Percentiles rank a stretch among this genome's conserved stretches.
Conservation (phyloP, 495 filamentous ascomycete species). For the Xylaria scruposa region DNA sequence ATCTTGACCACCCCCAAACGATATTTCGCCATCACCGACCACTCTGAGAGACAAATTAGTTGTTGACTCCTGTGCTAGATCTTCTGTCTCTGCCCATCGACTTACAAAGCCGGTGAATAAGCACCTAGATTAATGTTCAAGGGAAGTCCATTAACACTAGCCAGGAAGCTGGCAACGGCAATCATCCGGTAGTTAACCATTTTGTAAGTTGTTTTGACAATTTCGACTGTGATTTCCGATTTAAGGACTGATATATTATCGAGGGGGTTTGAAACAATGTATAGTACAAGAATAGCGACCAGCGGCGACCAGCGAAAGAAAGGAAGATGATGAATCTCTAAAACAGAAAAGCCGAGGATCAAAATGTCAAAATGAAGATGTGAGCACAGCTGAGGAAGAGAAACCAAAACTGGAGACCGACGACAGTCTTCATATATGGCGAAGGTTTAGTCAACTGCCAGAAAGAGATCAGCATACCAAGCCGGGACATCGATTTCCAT, state of each 20-base stretch:
- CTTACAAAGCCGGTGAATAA: slow-evolving; percentile 62
- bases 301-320: slow-evolving; percentile 41
- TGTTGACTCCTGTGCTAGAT: background rate
- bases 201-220: slow-evolving; percentile 30
- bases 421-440: slow-evolving; percentile 43
- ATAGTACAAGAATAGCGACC: slow-evolving; percentile 47
- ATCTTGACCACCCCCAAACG: slow-evolving; percentile 60
- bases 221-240: background rate
- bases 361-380: slow-evolving; percentile 38
- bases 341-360: slow-evolving; percentile 32
- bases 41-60: slow-evolving; percentile 40
- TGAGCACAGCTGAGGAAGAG: slow-evolving; percentile 50
- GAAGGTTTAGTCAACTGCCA: background rate
- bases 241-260: slow-evolving; percentile 20
- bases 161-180: slow-evolving; percentile 49
- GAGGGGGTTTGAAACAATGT: slow-evolving; percentile 31
- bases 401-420: slow-evolving; percentile 34
- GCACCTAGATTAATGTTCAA: slow-evolving; percentile 68
- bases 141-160: slow-evolving; percentile 53
- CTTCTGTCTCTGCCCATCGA: background rate
- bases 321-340: slow-evolving; percentile 34
- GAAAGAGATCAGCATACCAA: slow-evolving; percentile 25
- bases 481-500: slow-evolving; percentile 38
- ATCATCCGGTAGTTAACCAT: slow-evolving; percentile 54
- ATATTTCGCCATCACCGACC: slow-evolving; percentile 69